Percentiles rank a stretch among this genome's conserved stretches.
Evolutionary conservation across 2,329 filamentous ascomycete species (phyloP).

Genomic region (Thermoascus crustaceus): DNA sequence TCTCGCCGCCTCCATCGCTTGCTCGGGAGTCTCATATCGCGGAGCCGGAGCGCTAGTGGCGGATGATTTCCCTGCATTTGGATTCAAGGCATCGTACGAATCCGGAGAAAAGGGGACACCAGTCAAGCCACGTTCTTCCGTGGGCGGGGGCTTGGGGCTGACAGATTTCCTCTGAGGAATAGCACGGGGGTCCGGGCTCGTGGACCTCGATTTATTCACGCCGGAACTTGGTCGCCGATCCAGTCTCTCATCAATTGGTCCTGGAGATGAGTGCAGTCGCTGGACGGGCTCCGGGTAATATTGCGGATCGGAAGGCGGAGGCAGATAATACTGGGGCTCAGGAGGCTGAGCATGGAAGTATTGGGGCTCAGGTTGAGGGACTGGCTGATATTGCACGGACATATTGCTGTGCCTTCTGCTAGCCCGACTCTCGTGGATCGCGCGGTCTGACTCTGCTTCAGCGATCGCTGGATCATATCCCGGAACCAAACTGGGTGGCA

Average conservation of each 20-base stretch:
- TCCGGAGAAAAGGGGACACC: slow-evolving; percentile 53
- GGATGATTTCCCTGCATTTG: slow-evolving; percentile 29
- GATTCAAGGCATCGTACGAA: slow-evolving; percentile 53
- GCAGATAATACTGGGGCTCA: slow-evolving; percentile 8
- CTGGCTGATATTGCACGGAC: slow-evolving; percentile 19
- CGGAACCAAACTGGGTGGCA: slow-evolving; percentile 36
- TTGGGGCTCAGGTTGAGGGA: slow-evolving; percentile 14
- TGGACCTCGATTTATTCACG: slow-evolving; percentile 21
- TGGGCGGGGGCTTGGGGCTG: slow-evolving; percentile 45
- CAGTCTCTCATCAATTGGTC: slow-evolving; percentile 19
- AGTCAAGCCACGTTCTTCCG: slow-evolving; percentile 32
- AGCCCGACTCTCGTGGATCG: slow-evolving; percentile 19
- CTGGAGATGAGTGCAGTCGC: slow-evolving; percentile 21
- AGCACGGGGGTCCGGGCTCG: slow-evolving; percentile 27
- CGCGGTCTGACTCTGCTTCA: slow-evolving; percentile 22
- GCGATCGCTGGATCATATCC: slow-evolving; percentile 30
- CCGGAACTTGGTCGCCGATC: too few relatives aligned
- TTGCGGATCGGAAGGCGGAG: too few relatives aligned
- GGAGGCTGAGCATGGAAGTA: slow-evolving; percentile 9
- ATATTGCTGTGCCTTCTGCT: slow-evolving; percentile 17
- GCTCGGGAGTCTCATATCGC: slow-evolving; percentile 31
- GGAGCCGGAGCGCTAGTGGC: slow-evolving; percentile 24
- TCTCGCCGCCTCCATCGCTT: slow-evolving; percentile 31
- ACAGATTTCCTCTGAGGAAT: slow-evolving; percentile 51
- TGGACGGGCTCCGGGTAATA: slow-evolving; percentile 15